Conservation (phyloP, 805 yeast genomes). For the Yamadazyma akitaensis region DNA sequence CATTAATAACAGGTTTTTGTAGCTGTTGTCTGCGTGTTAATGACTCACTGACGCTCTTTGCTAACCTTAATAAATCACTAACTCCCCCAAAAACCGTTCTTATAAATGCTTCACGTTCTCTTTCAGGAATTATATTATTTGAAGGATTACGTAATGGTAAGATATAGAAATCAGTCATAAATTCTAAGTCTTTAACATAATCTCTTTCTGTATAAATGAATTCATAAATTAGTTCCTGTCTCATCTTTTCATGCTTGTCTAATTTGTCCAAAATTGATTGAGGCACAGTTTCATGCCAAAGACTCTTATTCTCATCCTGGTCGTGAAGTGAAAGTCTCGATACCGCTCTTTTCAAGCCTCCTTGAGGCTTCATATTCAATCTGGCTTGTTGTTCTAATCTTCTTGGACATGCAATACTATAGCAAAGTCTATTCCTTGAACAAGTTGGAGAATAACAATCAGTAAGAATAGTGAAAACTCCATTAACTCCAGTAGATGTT, state of each 20-base stretch:
- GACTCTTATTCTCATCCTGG: constrained; percentile 68
- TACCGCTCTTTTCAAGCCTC: constrained; percentile 76
- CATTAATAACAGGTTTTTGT: constrained; percentile 76
- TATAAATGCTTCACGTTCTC: constrained; percentile 86
- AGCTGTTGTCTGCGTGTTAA: constrained; percentile 79
- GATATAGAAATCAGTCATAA: constrained; percentile 90
- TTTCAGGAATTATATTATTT: constrained; percentile 75
- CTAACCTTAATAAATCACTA: constrained; percentile 79
- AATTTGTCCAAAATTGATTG: constrained; percentile 71
- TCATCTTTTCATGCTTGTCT: constrained; percentile 79
- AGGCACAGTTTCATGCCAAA: constrained; percentile 93
- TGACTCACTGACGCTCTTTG: constrained; percentile 83
- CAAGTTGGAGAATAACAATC: constrained; percentile 98
- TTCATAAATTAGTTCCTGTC: constrained; percentile 95
- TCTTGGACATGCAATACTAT: constrained; percentile 94
- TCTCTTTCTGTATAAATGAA: constrained; percentile 91
- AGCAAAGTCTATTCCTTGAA: constrained; percentile 81
- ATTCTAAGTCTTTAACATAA: constrained; percentile 91
- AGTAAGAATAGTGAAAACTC: constrained; percentile 87
- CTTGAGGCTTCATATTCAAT: constrained; percentile 80
- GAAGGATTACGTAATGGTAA: constrained; percentile 78
- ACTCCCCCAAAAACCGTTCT: constrained; percentile 90
- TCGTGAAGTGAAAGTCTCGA: constrained; percentile 66
- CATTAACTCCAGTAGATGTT: constrained; percentile 55
- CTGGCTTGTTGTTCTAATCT: constrained; percentile 94